Evolutionary conservation across 2,329 filamentous ascomycete species (phyloP).

Genomic region (Neurospora sp.): DNA sequence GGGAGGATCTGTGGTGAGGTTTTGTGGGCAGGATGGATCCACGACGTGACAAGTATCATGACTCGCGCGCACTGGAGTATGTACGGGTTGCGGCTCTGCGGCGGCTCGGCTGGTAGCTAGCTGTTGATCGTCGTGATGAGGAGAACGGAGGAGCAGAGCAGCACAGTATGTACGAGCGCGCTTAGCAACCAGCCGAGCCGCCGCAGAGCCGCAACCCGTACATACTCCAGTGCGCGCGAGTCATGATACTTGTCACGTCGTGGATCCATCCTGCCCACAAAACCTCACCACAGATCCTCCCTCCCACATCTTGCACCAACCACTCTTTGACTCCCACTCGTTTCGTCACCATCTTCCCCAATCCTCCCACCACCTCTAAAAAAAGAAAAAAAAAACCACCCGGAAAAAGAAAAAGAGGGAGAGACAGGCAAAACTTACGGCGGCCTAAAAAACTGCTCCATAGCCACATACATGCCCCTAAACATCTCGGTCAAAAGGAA

Average conservation of each 20-base stretch:
- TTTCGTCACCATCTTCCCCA: background rate
- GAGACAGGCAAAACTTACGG: constrained; percentile 57
- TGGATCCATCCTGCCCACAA: background rate
- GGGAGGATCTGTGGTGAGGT: no score
- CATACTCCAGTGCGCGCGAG: background rate
- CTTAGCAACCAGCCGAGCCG: background rate
- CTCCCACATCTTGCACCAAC: no score
- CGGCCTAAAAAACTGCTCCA: constrained; percentile 97
- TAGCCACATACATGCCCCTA: constrained; percentile 92
- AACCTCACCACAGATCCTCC: no score
- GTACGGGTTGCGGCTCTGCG: background rate
- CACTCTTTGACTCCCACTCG: background rate
- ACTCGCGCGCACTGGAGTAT: background rate
- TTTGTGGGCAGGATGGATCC: background rate
- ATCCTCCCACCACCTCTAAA: no score
- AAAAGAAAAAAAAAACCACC: no score
- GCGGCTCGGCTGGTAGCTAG: background rate
- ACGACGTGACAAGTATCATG: background rate
- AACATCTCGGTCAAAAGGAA: constrained; percentile 95
- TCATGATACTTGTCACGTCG: background rate
- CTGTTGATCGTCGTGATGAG: no score
- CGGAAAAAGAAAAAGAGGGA: background rate
- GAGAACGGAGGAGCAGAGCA: background rate
- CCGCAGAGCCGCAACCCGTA: background rate
- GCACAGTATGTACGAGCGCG: background rate